phyloP scores from a whole-genome alignment of 768 basidiomycete genomes.

The Rossbeevera mucosa region DNA sequence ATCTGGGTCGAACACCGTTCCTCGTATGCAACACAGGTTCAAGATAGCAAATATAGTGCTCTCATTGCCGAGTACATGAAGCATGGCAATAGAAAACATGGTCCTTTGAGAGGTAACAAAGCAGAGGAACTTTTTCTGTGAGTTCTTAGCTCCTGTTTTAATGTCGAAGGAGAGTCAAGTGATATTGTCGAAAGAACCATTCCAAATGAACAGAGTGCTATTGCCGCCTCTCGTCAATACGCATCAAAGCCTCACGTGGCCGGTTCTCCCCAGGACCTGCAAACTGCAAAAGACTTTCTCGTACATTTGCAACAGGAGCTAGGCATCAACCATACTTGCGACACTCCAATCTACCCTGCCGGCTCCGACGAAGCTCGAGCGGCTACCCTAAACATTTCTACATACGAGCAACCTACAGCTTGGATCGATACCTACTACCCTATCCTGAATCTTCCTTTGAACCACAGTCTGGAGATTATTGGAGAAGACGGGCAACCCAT shows the following conservation, averaged over 20 bases:
- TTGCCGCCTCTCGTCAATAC: conserved; percentile 47
- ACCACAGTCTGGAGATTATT: conserved; percentile 51
- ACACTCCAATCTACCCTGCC: conserved; percentile 49
- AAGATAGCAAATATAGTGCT: conserved; percentile 11
- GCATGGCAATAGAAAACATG: conserved; percentile 12
- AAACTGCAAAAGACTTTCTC: conserved; percentile 55
- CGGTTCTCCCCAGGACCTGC: conserved; percentile 51
- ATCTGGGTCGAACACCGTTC: conserved; percentile 11
- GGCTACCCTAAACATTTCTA: conserved; percentile 47
- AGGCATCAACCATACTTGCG: conserved; percentile 30
- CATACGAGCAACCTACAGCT: conserved; percentile 39
- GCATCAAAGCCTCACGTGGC: conserved; percentile 58
- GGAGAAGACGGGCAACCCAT: conserved; percentile 44
- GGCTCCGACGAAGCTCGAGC: conserved; percentile 50
- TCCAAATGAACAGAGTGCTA: conserved; percentile 47
- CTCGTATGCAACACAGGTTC: not conserved
- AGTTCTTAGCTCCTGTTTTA: conserved; percentile 11
- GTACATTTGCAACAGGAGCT: conserved; percentile 48
- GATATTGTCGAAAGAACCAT: conserved; percentile 36
- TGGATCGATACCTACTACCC: conserved; percentile 77
- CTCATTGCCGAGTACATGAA: conserved; percentile 18
- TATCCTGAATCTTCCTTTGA: conserved; percentile 62
- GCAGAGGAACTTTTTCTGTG: conserved; percentile 47
- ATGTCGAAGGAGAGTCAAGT: not conserved
- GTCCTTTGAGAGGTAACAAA: conserved; percentile 29